A percentile compares a stretch with the other conserved stretches of the same genome.
Conservation (phyloP, 768 basidiomycete species). For the Macrolepiota fuliginosa region DNA sequence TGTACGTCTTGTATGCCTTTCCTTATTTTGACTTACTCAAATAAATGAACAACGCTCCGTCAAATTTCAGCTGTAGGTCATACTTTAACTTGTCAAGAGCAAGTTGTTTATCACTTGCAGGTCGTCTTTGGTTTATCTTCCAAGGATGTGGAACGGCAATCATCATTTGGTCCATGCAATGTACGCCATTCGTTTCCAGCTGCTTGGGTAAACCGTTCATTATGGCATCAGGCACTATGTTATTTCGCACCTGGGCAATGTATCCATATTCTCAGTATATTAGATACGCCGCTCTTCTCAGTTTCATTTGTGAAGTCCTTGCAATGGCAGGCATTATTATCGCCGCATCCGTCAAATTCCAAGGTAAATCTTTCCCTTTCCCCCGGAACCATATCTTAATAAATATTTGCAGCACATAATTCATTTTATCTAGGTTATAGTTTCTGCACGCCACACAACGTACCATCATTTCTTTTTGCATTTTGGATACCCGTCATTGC, state of each 20-base stretch:
- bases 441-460: constrained; percentile 18
- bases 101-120: constrained; percentile 10
- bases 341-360: constrained; percentile 11
- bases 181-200: constrained; percentile 10
- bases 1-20: constrained; percentile 4
- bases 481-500: constrained; percentile 24
- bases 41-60: not conserved
- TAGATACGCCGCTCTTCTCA: constrained; percentile 9
- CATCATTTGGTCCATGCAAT: constrained; percentile 27
- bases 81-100: not conserved
- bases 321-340: constrained; percentile 18
- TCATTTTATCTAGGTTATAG: constrained; percentile 12
- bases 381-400: not conserved
- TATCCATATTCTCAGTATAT: constrained; percentile 16
- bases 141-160: constrained; percentile 21
- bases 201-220: not conserved
- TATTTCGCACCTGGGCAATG: constrained; percentile 25
- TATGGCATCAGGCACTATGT: constrained; percentile 18
- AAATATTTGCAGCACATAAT: constrained; percentile 8
- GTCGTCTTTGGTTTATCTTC: constrained; percentile 18
- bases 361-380: constrained; percentile 13
- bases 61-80: not conserved
- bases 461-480: constrained; percentile 18
- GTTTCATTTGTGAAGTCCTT: constrained; percentile 18
- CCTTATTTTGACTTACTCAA: not conserved